These are phyloP conservation scores for Moesziomyces antarcticus DNA, from an alignment of 1,284 basidiomycete genomes.

Conservation along the genomic window DNA sequence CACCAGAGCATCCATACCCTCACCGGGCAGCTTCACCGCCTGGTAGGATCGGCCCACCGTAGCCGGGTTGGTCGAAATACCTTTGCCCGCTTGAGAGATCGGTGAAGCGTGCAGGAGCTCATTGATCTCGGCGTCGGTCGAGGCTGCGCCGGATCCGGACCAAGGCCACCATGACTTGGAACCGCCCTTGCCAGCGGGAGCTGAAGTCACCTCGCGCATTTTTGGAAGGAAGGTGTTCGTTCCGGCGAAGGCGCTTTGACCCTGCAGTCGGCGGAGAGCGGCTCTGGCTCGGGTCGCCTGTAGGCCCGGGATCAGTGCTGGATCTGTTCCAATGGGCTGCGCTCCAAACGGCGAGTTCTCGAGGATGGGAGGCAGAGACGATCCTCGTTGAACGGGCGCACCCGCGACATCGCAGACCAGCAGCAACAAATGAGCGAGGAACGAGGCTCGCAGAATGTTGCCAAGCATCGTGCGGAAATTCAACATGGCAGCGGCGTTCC, in stretches of 20 bases:
- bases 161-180: not conserved
- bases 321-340: too few relatives aligned
- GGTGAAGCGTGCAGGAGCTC: not conserved
- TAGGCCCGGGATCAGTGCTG: not conserved
- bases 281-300: not conserved
- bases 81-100: not conserved
- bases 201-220: not conserved
- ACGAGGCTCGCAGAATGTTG: not conserved
- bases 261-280: not conserved
- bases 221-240: not conserved
- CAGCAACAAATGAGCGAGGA: not conserved
- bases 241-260: not conserved
- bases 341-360: not conserved
- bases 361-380: not conserved
- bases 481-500: too few relatives aligned
- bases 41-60: not conserved
- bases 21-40: not conserved
- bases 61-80: not conserved
- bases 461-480: not conserved
- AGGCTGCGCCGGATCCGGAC: not conserved
- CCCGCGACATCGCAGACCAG: not conserved
- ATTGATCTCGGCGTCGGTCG: not conserved
- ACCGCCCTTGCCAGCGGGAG: not conserved
- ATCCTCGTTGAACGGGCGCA: not conserved
- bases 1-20: not conserved